phyloP scores from a whole-genome alignment of 1,284 basidiomycete species.

The Ustilago crameri region DNA sequence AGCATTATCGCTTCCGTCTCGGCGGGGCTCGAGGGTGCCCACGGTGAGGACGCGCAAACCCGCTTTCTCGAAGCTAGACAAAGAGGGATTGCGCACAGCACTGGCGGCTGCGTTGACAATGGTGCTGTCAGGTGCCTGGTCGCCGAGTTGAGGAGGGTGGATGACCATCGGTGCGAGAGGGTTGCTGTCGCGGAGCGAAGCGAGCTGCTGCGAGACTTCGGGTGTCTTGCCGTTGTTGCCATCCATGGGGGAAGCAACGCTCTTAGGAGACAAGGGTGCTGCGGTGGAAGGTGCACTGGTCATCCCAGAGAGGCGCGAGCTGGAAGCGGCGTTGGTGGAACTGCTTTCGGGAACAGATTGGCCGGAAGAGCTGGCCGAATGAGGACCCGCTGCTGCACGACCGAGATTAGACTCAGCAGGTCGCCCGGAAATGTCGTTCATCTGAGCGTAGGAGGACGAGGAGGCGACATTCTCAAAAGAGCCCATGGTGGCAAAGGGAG shows the following conservation, averaged over 20 bases:
- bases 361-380: constrained; percentile 16
- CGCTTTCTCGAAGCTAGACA: constrained; percentile 11
- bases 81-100: constrained; percentile 33
- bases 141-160: constrained; percentile 50
- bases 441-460: constrained; percentile 76
- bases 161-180: constrained; percentile 36
- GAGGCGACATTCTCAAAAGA: constrained; percentile 74
- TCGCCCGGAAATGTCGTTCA: constrained; percentile 79
- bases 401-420: not conserved
- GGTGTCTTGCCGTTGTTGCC: constrained; percentile 27
- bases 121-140: constrained; percentile 26
- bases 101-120: constrained; percentile 31
- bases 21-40: constrained; percentile 78
- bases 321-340: constrained; percentile 25
- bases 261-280: constrained; percentile 50
- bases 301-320: constrained; percentile 21
- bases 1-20: constrained; percentile 9
- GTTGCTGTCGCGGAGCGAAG: constrained; percentile 7
- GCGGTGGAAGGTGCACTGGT: constrained; percentile 30
- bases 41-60: constrained; percentile 77
- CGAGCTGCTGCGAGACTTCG: constrained; percentile 21
- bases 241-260: constrained; percentile 38
- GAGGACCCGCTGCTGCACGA: constrained; percentile 1
- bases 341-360: constrained; percentile 11
- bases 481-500: constrained; percentile 74